These are phyloP conservation scores for Suillus paluster DNA, from an alignment of 768 basidiomycete species.

Conservation along the genomic window DNA sequence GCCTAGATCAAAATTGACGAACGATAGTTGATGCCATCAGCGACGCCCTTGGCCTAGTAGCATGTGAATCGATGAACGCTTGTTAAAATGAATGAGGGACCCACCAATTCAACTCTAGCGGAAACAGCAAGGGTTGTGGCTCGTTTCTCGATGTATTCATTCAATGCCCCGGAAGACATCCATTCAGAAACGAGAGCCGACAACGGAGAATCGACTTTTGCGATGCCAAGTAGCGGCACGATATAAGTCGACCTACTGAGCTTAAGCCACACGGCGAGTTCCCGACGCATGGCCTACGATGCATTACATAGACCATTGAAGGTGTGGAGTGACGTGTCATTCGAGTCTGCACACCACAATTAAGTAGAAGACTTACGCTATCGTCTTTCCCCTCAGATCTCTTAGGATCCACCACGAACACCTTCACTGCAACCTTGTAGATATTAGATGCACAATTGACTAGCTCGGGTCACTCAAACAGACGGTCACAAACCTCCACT, in stretches of 20 bases:
- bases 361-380: too few relatives aligned
- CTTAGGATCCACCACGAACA: too few relatives aligned
- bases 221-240: conserved; percentile 19
- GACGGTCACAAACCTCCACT: too few relatives aligned
- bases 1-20: not conserved
- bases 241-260: conserved; percentile 23
- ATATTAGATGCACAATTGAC: not conserved
- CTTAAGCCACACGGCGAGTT: conserved; percentile 19
- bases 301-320: too few relatives aligned
- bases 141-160: not conserved
- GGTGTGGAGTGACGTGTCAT: too few relatives aligned
- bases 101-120: not conserved
- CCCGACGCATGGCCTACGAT: not conserved
- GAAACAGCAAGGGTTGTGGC: not conserved
- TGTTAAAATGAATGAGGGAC: not conserved
- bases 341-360: too few relatives aligned
- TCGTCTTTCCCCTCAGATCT: too few relatives aligned
- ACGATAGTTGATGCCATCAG: conserved; percentile 17
- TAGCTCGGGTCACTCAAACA: not conserved
- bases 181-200: not conserved
- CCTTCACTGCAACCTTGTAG: too few relatives aligned
- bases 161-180: not conserved
- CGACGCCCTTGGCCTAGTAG: conserved; percentile 15
- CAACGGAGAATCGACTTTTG: conserved; percentile 1
- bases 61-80: not conserved